A percentile compares a stretch with the other conserved stretches of the same genome.
Conservation (phyloP, 2,329 filamentous ascomycete genomes). For the Aspergillus hiratsukae region DNA sequence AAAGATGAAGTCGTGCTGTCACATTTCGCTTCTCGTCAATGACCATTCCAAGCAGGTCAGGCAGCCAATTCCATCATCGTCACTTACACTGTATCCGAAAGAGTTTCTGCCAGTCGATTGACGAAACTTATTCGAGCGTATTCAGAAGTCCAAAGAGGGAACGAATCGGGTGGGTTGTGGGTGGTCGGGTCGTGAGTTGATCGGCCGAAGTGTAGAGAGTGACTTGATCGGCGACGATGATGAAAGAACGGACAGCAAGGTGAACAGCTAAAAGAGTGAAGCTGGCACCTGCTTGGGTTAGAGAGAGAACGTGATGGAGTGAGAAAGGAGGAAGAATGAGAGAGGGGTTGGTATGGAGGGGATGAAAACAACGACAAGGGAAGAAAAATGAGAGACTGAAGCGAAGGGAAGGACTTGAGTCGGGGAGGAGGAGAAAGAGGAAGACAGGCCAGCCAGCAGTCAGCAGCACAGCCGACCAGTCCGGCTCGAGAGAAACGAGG, state of each 20-base stretch:
- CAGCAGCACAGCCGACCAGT: neutral
- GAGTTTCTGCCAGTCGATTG: neutral
- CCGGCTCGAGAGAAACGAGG: conserved; percentile 9
- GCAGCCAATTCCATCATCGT: neutral
- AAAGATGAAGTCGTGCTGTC: conserved; percentile 10
- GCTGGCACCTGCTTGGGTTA: conserved; percentile 47
- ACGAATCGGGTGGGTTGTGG: conserved; percentile 15
- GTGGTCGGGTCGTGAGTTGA: conserved; percentile 13
- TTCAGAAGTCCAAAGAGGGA: conserved; percentile 12
- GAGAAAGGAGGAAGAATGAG: conserved; percentile 21
- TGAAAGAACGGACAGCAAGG: conserved; percentile 48
- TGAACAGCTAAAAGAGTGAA: conserved; percentile 63
- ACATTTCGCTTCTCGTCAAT: neutral
- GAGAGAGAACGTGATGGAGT: conserved; percentile 22
- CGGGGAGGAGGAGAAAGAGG: conserved; percentile 22
- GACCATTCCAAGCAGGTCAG: neutral
- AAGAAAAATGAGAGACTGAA: neutral
- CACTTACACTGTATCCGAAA: conserved; percentile 11
- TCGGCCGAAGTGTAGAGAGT: conserved; percentile 10
- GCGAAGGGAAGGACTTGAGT: conserved; percentile 6
- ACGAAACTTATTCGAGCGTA: neutral
- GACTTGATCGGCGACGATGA: conserved; percentile 11
- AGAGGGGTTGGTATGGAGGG: conserved; percentile 1
- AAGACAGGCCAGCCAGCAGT: conserved; percentile 1
- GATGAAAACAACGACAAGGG: neutral